phyloP scores from a whole-genome alignment of 2,329 filamentous ascomycete genomes.

The Aureobasidium melanogenum region DNA sequence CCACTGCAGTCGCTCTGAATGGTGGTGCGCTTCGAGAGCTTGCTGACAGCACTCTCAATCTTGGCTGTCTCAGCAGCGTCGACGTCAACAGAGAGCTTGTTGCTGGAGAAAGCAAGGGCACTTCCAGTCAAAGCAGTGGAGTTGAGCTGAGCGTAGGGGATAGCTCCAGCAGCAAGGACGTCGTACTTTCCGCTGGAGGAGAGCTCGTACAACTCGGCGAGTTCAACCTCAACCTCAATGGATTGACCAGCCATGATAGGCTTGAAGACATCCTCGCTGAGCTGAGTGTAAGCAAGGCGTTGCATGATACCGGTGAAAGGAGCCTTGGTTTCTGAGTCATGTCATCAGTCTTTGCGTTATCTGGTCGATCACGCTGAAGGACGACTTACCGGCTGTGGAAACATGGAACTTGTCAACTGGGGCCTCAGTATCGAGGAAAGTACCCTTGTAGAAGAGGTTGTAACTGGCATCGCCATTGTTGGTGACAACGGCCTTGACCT shows the following conservation, averaged over 20 bases:
- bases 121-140: conserved; percentile 45
- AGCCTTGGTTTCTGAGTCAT: conserved; percentile 14
- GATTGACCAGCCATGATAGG: conserved; percentile 39
- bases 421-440: conserved; percentile 19
- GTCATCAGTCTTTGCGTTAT: not conserved
- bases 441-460: conserved; percentile 21
- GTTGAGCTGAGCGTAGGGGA: conserved; percentile 46
- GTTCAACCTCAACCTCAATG: conserved; percentile 46
- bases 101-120: conserved; percentile 49
- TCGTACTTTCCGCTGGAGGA: conserved; percentile 45
- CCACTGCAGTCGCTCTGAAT: conserved; percentile 49
- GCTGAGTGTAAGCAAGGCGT: conserved; percentile 36
- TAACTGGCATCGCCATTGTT: conserved; percentile 19
- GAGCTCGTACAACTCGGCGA: conserved; percentile 48
- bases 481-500: conserved; percentile 20
- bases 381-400: conserved; percentile 15
- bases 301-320: conserved; percentile 47
- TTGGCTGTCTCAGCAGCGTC: conserved; percentile 47
- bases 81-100: conserved; percentile 48
- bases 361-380: not conserved
- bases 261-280: conserved; percentile 43
- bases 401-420: conserved; percentile 21
- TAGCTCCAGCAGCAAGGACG: conserved; percentile 46
- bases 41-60: conserved; percentile 38
- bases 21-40: conserved; percentile 41